These are phyloP conservation scores for Candida insectorum DNA, from an alignment of 805 yeast genomes.

Conservation along the genomic window DNA sequence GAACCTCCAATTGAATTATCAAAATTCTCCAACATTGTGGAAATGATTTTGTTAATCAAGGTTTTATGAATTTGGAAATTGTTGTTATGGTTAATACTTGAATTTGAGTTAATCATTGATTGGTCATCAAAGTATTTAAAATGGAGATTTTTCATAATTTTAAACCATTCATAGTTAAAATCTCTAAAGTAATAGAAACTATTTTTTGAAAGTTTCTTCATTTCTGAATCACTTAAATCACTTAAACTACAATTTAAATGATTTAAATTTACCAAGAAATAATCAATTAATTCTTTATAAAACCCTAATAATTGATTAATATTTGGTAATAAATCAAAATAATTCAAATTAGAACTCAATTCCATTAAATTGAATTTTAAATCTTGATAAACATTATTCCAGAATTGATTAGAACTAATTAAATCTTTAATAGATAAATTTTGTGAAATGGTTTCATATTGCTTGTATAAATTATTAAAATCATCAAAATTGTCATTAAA, in stretches of 20 bases:
- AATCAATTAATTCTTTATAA: slow-evolving; percentile 21
- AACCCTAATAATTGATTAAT: slow-evolving; percentile 16
- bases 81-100: slow-evolving; percentile 5
- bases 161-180: slow-evolving; percentile 18
- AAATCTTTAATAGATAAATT: slow-evolving; percentile 7
- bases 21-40: slow-evolving; percentile 16
- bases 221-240: slow-evolving; percentile 6
- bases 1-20: slow-evolving; percentile 4
- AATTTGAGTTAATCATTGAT: slow-evolving; percentile 7
- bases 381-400: slow-evolving; percentile 31
- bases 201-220: slow-evolving; percentile 6
- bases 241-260: slow-evolving; percentile 2
- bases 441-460: slow-evolving; percentile 2
- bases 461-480: slow-evolving; percentile 5
- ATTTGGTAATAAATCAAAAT: slow-evolving; percentile 18
- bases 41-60: slow-evolving; percentile 13
- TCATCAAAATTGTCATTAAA: slow-evolving; percentile 1
- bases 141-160: slow-evolving; percentile 16
- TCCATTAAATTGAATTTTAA: slow-evolving; percentile 19
- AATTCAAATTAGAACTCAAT: slow-evolving; percentile 10
- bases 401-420: slow-evolving; percentile 19
- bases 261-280: slow-evolving; percentile 17
- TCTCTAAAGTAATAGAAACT: slow-evolving; percentile 21
- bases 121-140: slow-evolving; percentile 14
- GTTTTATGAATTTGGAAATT: slow-evolving; percentile 10